Evolutionary conservation across 305 asterid species (phyloP).

Genomic region (Solanum hybrid): DNA sequence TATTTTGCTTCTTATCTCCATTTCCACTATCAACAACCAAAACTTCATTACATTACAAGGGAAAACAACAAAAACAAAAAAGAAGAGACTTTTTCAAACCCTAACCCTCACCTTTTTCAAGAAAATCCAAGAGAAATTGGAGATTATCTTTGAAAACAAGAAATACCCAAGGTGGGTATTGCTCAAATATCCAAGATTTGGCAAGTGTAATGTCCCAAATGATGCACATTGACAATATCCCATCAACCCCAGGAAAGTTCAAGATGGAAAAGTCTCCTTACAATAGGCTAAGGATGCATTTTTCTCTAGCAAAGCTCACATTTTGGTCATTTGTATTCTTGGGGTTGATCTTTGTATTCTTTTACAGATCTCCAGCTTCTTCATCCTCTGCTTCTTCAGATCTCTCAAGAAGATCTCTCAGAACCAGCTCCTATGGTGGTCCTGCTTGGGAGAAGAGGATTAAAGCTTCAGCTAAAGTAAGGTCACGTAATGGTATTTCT

Average conservation of each 20-base stretch:
- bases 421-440: slow-evolving; percentile 49
- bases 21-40: slow-evolving; percentile 17
- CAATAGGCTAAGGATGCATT: slow-evolving; percentile 61
- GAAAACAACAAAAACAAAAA: not conserved
- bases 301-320: slow-evolving; percentile 67
- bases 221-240: slow-evolving; percentile 65
- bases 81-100: slow-evolving; percentile 9
- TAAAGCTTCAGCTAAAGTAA: slow-evolving; percentile 60
- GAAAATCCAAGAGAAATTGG: slow-evolving; percentile 10
- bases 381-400: slow-evolving; percentile 39
- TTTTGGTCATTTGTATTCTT: slow-evolving; percentile 76
- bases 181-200: slow-evolving; percentile 19
- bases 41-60: slow-evolving; percentile 14
- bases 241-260: slow-evolving; percentile 70
- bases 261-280: slow-evolving; percentile 70
- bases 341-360: slow-evolving; percentile 62
- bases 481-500: slow-evolving; percentile 80
- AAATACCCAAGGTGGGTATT: slow-evolving; percentile 11
- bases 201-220: slow-evolving; percentile 22
- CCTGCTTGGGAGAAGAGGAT: slow-evolving; percentile 61
- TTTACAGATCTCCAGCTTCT: slow-evolving; percentile 68
- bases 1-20: slow-evolving; percentile 10
- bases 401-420: slow-evolving; percentile 73
- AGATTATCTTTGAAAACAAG: slow-evolving; percentile 4
- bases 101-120: slow-evolving; percentile 13